Base-by-base conservation (phyloP, 371 early-diverging fungal genomes). In the Blakeslea trispora region DNA sequence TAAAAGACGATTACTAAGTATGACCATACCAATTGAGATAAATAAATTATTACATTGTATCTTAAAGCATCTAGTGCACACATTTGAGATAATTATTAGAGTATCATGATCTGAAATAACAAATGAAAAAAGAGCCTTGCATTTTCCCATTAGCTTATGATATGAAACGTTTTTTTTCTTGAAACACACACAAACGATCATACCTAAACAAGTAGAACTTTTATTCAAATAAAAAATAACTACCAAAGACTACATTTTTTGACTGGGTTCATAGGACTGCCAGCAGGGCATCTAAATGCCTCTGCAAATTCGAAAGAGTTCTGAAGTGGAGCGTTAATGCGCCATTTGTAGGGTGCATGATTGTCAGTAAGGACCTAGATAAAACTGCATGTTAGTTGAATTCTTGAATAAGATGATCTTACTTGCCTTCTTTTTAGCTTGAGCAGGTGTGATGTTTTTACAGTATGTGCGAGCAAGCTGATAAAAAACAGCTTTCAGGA, bases 221-320 rank as follows among this genome's bases (percentile, higher is more conserved):
- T n/a, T n/a, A n/a, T n/a, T n/a, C n/a, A n/a, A n/a, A n/a, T n/a
- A n/a, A n/a, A n/a, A n/a, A n/a, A n/a, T n/a, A n/a, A n/a, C 54
- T 75, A 83, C 82, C 82, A 81, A 13, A 82, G 49, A 23, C 68
- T 61, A 54, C 82, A 82, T 54, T 82, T 81, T 5, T 74, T 59
- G 17, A 42, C 52, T 15, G 85, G 84, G 32, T 85, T 85, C 82
- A 85, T 82, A 1, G 71, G 73, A 9, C 71, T 65, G n/a, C 71
- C 72, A 17, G 61, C 64, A 21, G 75, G 71, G 48, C 90, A 91
- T 9, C 76, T 65, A 69, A 83, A 91, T 3, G 77, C 84, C 13
- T 81, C 50, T 2, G 85, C 74, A 72, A 91, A 91, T n/a, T 75
- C 60, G 9, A 54, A 48, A 0, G 84, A 81, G 53, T 90, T 89